Base-by-base conservation (phyloP, 1,139 yeast species). In the Debaryomyces singareniensis region DNA sequence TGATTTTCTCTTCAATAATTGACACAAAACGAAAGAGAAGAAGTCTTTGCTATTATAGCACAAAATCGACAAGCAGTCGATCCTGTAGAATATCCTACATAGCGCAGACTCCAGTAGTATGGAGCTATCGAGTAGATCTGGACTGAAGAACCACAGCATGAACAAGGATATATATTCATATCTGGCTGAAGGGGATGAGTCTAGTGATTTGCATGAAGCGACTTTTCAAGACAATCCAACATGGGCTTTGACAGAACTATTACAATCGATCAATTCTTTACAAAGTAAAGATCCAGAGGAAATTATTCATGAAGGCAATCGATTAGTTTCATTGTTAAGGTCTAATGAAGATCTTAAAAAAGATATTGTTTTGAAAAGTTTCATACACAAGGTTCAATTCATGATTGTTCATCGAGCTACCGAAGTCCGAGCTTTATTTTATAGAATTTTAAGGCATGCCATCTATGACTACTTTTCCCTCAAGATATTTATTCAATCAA, bases 341-440 rank as follows among this genome's bases (percentile, higher is more conserved):
- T 57, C 68, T 18, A 63, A 80, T 42, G 86, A 93, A 0, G 61
- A 65, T 14, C 60, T 87, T 26, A 74, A 78, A 45, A 62, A 71
- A 29, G 94, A 86, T 35, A 58, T 86, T 20, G 77, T 74, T 2
- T 54, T 85, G 31, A 65, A 75, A 16, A 75, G 78, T 4, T 73
- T 85, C 30, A 65, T 84, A 25, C 64, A 63, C 35, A 67, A 76
- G 28, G 64, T 87, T 13, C 80, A 76, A 42, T 68, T 70, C 25
- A 64, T 86, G 54, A 55, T 87, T 14, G 60, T 75, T 27, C 77
- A 75, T 43, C 58, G 58, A 4, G 69, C 73, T 25, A 68, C 81
- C 16, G 80, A 78, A 38, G 82, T 84, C 1, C 65, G 78, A 11
- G 82, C 91, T 1, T 71, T 85, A 4, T 95, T 91, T 0, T 86